Base-by-base conservation (phyloP, 228 moss, liverwort and hornwort species). In the Sphagnum fallax region DNA sequence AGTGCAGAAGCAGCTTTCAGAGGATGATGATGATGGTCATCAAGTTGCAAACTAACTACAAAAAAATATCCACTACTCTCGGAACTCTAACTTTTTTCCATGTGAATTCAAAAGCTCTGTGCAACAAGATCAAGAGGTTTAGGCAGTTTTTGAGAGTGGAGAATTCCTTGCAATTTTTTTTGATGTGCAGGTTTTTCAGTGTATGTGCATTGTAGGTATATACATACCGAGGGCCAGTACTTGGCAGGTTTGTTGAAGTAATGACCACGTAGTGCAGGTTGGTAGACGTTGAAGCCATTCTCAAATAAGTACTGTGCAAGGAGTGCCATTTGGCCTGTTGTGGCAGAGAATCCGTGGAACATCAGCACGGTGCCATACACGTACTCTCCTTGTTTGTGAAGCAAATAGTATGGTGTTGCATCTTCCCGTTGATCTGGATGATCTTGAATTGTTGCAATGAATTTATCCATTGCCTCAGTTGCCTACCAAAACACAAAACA, bases 211-310 rank as follows among this genome's bases (percentile, higher is more conserved):
- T 32, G 32, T 32, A 32, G 32, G 32, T 32, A 32, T 32, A 32
- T 32, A 32, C 32, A 32, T 62, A 86, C 78, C 82, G 83, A 81
- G 8, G 87, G 84, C 84, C 85, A 90, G 70, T 87, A 69, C 75
- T 90, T 79, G 77, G 85, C 81, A 8, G 90, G 89, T 49, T 90
- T 85, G 55, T 81, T 5, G 48, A 85, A 75, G 76, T 70, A 87
- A 69, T 90, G 90, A 60, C 82, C 86, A 66, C 76, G 67, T 52
- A 91, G 80, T 6, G 67, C 75, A 55, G 91, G 89, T 65, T 89
- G 91, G 63, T 89, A 89, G 18, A 91, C 82, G 61, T 91, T 89
- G 79, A 91, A 91, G 49, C 91, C 91, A 65, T 82, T 89, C 61
- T 91, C 91, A 59, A 74, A 83, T 5, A 91, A 78, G 55, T 91